Percentiles rank a stretch among this genome's conserved stretches.
These are phyloP conservation scores for Rhytidhysteron rufulum DNA, from an alignment of 2,329 filamentous ascomycete genomes.

Conservation along the genomic window DNA sequence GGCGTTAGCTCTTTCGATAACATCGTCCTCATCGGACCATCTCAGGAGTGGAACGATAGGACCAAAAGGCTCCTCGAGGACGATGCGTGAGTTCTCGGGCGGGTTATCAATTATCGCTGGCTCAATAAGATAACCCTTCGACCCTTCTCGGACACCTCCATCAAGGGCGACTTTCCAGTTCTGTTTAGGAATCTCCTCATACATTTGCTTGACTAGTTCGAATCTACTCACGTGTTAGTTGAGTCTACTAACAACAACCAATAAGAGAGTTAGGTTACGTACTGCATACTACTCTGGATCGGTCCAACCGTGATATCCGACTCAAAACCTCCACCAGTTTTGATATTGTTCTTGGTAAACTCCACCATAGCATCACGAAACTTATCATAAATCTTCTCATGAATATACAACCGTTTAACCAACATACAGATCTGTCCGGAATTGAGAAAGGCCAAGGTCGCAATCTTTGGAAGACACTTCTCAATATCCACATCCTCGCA, in stretches of 20 bases:
- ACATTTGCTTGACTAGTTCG: constrained; percentile 51
- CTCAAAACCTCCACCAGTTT: constrained; percentile 29
- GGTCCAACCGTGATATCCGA: constrained; percentile 46
- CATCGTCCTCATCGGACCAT: constrained; percentile 52
- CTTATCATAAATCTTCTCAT: constrained; percentile 55
- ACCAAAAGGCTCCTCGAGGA: constrained; percentile 57
- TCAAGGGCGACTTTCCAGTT: constrained; percentile 47
- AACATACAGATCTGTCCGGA: constrained; percentile 46
- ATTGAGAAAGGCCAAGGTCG: constrained; percentile 51
- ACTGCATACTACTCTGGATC: constrained; percentile 21
- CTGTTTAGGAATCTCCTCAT: constrained; percentile 51
- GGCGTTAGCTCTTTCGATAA: constrained; percentile 43
- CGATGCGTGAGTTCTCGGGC: constrained; percentile 49
- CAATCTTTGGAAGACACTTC: constrained; percentile 21
- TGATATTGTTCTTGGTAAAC: constrained; percentile 40
- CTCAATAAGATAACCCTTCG: constrained; percentile 51
- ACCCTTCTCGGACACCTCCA: constrained; percentile 1
- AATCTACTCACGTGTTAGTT: background rate
- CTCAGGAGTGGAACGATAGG: constrained; percentile 61
- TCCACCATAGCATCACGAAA: constrained; percentile 48
- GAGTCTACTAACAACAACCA: background rate
- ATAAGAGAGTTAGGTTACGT: background rate
- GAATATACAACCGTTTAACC: constrained; percentile 57
- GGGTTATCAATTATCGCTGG: constrained; percentile 57
- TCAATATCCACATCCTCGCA: constrained; percentile 46